Evolutionary conservation across 306 rosid genomes (phyloP), one percentile per base, ranked within the genome.

Genomic region (Ziziphus jujuba): DNA sequence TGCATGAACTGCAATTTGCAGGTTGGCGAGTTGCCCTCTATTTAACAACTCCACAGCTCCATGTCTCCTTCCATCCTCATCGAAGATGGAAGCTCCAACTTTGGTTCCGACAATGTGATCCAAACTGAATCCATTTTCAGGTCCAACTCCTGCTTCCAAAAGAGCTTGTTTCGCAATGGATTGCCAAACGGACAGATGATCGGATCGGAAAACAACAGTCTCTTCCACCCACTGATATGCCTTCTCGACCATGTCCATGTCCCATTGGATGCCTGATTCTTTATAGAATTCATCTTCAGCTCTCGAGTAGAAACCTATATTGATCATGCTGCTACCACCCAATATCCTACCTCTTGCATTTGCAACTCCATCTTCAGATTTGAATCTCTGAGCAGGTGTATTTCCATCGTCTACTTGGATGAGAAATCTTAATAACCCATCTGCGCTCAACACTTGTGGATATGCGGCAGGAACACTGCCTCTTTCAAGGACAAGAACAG

Each of bases 1-100:
- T 6, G 77, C 84, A 5, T 56, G 38, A 34, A 66, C 53, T 45
- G 9, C 80, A 9, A 75, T 80, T 54, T 3, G 20, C 16, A 79
- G 40, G 45, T 74, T 75, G 2, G 8, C 40, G 1, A 62, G 61
- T 24, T 70, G 7, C 7, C 67, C 84, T 10, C 44, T 10, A 0
- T 75, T 75, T 0, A 80, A 62, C 17, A 80, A 54, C 47, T 80
- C 75, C 14, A 62, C 78, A 62, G 77, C 68, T 48, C 84, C 84
- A 24, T 68, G 79, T 34, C 82, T 54, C 15, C 20, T 50, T 9
- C 76, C 83, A 0, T 7, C 14, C 4, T 7, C 11, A n/a, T 79
- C 76, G 43, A 79, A 73, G 3, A 12, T 59, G 0, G 83, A 63
- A 15, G 69, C 79, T 0, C 59, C 35, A 4, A 6, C 17, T 61